Conservation (phyloP, 805 yeast species). For the Candida ascalaphidarum region DNA sequence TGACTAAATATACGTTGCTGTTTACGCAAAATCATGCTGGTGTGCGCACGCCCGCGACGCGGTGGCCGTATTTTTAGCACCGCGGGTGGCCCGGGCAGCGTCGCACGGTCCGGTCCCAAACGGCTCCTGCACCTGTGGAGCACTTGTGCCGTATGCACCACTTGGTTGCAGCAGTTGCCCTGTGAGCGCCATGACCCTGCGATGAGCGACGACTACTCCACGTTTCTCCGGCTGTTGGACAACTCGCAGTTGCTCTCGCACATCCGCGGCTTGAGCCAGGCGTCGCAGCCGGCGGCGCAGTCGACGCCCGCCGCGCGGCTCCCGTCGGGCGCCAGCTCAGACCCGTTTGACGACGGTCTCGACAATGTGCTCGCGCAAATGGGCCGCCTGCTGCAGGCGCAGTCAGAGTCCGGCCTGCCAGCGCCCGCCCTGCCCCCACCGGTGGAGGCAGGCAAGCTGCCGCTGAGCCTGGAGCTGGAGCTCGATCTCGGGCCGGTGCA, state of each 20-base stretch:
- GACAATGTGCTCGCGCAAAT: constrained; percentile 10
- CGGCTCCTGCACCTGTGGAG: too few species aligned
- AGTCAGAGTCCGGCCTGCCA: constrained; percentile 1
- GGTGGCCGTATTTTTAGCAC: too few species aligned
- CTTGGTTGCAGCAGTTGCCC: too few species aligned
- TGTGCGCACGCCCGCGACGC: too few species aligned
- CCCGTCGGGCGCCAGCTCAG: constrained; percentile 8
- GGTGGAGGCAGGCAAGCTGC: neutral
- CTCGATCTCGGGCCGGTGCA: constrained; percentile 31
- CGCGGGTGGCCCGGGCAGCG: too few species aligned
- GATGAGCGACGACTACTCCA: constrained; percentile 2
- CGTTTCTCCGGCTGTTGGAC: constrained; percentile 13
- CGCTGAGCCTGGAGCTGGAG: constrained; percentile 7
- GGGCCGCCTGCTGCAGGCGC: constrained; percentile 1
- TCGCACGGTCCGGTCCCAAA: too few species aligned
- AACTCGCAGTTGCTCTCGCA: constrained; percentile 13
- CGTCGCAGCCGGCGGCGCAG: constrained; percentile 2
- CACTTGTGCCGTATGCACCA: too few species aligned
- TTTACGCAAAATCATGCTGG: too few species aligned
- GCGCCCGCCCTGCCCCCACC: neutral
- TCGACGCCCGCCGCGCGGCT: constrained; percentile 1
- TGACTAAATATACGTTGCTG: too few species aligned
- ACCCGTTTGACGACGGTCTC: constrained; percentile 18
- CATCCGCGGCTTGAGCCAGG: constrained; percentile 7
- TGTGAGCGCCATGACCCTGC: too few species aligned